Evolutionary conservation across 495 filamentous ascomycete genomes (phyloP).

Genomic region (Neurospora sp.): DNA sequence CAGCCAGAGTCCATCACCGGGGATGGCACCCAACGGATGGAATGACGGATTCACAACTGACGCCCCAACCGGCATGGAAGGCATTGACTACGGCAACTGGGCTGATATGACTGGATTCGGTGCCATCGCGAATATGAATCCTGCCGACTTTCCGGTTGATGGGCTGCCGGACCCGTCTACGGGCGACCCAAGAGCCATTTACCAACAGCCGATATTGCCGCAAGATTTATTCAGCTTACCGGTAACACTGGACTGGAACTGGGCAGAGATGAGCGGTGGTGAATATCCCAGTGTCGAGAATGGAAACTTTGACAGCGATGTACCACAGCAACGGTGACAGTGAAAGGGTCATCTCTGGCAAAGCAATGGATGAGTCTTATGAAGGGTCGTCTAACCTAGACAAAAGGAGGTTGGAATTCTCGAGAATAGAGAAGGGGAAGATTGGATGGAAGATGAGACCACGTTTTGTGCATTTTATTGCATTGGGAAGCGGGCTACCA

Average conservation of each 20-base stretch:
- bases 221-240: slow-evolving; percentile 95
- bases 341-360: neutral
- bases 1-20: slow-evolving; percentile 22
- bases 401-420: neutral
- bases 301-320: slow-evolving; percentile 26
- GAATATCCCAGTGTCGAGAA: slow-evolving; percentile 44
- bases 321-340: neutral
- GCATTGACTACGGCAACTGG: slow-evolving; percentile 34
- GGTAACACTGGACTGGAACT: slow-evolving; percentile 97
- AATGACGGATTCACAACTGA: slow-evolving; percentile 14
- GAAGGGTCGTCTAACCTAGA: neutral
- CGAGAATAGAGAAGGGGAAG: neutral
- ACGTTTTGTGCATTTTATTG: neutral
- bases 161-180: slow-evolving; percentile 31
- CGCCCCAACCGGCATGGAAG: slow-evolving; percentile 5
- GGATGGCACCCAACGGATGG: slow-evolving; percentile 22
- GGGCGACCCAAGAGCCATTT: slow-evolving; percentile 7
- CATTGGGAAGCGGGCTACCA: neutral
- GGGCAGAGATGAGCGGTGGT: slow-evolving; percentile 73
- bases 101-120: slow-evolving; percentile 39
- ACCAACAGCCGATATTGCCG: slow-evolving; percentile 87
- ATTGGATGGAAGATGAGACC: neutral
- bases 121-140: slow-evolving; percentile 7
- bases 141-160: slow-evolving; percentile 6
- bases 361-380: neutral